These are phyloP conservation scores for Caryopteris hybrid DNA, from an alignment of 305 asterid genomes.

Conservation along the genomic window DNA sequence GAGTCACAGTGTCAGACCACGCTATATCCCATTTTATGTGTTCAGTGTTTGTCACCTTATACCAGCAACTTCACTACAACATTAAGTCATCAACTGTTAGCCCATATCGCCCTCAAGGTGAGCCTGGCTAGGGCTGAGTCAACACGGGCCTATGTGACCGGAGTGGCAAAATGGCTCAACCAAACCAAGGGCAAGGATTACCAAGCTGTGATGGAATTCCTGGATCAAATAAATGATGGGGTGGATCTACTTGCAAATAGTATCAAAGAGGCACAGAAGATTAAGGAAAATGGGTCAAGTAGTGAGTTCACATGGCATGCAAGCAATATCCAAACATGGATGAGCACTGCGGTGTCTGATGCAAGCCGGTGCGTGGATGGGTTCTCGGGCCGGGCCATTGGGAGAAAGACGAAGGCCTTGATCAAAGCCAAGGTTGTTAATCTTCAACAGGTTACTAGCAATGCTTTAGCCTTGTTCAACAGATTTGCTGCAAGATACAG, in stretches of 20 bases:
- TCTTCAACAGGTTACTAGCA: constrained; percentile 57
- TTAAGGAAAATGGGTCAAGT: constrained; percentile 30
- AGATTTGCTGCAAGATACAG: constrained; percentile 46
- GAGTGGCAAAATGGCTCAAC: constrained; percentile 33
- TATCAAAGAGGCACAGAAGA: constrained; percentile 36
- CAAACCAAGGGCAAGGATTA: constrained; percentile 31
- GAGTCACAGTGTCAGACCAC: constrained; percentile 42
- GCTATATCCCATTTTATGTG: constrained; percentile 37
- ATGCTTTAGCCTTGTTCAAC: constrained; percentile 45
- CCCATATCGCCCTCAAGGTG: constrained; percentile 41
- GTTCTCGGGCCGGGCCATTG: constrained; percentile 41
- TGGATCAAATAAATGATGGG: constrained; percentile 50
- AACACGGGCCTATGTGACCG: constrained; percentile 35
- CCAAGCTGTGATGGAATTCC: constrained; percentile 35
- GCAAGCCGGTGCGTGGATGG: constrained; percentile 50
- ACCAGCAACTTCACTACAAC: constrained; percentile 20
- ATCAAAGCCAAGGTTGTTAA: constrained; percentile 51
- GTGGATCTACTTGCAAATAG: constrained; percentile 45
- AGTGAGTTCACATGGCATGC: constrained; percentile 52
- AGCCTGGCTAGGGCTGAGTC: constrained; percentile 41
- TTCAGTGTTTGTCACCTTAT: constrained; percentile 31
- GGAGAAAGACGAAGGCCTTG: constrained; percentile 44
- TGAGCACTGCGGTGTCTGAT: constrained; percentile 58
- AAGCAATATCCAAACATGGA: constrained; percentile 66
- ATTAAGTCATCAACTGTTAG: constrained; percentile 33